These are phyloP conservation scores for Linnemannia schmuckeri DNA, from an alignment of 192 early-diverging fungal species.

Conservation along the genomic window DNA sequence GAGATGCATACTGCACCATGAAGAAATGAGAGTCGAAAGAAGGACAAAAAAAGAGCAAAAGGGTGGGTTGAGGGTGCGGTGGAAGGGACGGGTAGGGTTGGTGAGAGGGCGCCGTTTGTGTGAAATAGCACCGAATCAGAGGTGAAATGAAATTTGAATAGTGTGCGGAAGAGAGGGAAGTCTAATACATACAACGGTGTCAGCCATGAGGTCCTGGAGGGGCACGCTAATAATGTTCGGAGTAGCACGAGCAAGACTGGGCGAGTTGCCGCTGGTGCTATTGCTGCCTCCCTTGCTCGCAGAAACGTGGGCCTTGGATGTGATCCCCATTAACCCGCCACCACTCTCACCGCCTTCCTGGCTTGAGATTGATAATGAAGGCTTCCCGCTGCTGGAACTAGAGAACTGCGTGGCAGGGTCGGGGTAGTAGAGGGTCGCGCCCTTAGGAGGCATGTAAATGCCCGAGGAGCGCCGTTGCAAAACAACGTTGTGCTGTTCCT, in stretches of 20 bases:
- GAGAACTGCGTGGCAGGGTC: not conserved
- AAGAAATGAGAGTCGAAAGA: too few species aligned
- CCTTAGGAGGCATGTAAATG: slow-evolving; percentile 34
- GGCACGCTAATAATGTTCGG: slow-evolving; percentile 42
- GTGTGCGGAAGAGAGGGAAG: too few species aligned
- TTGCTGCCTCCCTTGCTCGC: not conserved
- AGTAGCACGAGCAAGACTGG: not conserved
- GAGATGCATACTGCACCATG: too few species aligned
- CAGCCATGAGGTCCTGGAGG: slow-evolving; percentile 39
- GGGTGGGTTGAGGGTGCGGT: not conserved
- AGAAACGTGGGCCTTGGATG: slow-evolving; percentile 30
- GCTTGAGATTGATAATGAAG: not conserved
- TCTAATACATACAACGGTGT: slow-evolving; percentile 38
- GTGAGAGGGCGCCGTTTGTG: not conserved
- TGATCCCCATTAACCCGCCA: not conserved
- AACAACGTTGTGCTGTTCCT: not conserved
- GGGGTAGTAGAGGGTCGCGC: slow-evolving; percentile 32
- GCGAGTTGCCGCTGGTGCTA: not conserved
- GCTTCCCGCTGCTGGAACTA: not conserved
- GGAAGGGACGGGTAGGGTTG: not conserved
- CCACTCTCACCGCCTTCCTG: not conserved
- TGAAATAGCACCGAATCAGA: not conserved
- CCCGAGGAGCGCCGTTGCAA: slow-evolving; percentile 7
- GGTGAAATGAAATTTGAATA: not conserved
- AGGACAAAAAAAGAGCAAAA: not conserved